phyloP scores from a whole-genome alignment of 2,329 filamentous ascomycete species.

The Scortechinia acanthostroma region DNA sequence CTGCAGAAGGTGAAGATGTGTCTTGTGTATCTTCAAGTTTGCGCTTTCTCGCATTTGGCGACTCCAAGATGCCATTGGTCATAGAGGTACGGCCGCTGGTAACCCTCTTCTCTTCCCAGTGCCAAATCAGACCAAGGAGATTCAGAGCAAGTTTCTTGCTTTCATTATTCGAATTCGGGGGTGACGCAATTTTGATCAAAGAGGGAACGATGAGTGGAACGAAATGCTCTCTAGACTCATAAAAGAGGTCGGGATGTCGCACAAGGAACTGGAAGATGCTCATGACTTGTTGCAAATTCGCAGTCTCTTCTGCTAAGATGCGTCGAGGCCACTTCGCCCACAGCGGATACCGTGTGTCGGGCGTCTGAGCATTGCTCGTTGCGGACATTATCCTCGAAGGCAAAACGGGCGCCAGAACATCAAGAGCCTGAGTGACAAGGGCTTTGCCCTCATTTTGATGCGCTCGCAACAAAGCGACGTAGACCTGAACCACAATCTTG shows the following conservation, averaged over 20 bases:
- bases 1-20: constrained; percentile 44
- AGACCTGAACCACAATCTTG: constrained; percentile 94
- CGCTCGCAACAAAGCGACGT: constrained; percentile 80
- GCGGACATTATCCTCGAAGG: constrained; percentile 69
- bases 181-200: constrained; percentile 75
- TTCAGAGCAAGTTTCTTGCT: constrained; percentile 86
- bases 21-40: constrained; percentile 61
- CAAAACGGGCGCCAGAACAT: constrained; percentile 88
- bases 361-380: constrained; percentile 33
- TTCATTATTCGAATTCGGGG: constrained; percentile 80
- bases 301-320: constrained; percentile 75
- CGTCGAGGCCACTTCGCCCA: constrained; percentile 88
- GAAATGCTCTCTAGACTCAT: constrained; percentile 87
- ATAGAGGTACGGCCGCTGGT: constrained; percentile 51
- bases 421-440: constrained; percentile 86
- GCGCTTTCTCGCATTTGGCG: constrained; percentile 62
- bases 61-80: constrained; percentile 9
- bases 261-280: constrained; percentile 97
- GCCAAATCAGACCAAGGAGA: constrained; percentile 83
- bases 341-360: constrained; percentile 50
- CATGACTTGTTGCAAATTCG: constrained; percentile 86
- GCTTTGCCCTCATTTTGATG: constrained; percentile 92
- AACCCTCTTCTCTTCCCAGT: constrained; percentile 82
- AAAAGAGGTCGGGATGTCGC: constrained; percentile 85
- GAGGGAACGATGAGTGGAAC: constrained; percentile 81